These are phyloP conservation scores for Chlamydomonas sp. DNA, from an alignment of 139 green algal species.

Conservation along the genomic window DNA sequence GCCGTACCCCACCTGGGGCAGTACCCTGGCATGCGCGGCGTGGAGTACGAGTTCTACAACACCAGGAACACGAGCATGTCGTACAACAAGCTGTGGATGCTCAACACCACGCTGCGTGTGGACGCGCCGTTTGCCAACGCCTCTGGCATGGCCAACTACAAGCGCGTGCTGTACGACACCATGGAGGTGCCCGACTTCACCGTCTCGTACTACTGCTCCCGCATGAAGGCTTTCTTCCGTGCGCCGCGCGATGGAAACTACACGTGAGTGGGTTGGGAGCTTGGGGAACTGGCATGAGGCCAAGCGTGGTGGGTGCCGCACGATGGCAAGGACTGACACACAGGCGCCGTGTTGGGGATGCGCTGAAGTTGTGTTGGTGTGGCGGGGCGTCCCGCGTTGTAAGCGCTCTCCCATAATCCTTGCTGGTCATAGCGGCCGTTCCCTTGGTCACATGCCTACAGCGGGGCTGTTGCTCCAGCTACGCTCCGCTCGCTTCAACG, in stretches of 20 bases:
- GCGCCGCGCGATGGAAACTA: conserved; percentile 28
- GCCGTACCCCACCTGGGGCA: conserved; percentile 7
- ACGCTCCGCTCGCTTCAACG: no score
- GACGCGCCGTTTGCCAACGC: neutral
- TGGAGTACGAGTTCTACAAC: conserved; percentile 42
- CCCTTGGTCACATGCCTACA: no score
- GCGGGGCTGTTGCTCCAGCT: no score
- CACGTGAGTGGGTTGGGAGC: neutral
- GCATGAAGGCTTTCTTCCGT: conserved; percentile 42
- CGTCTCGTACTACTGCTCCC: conserved; percentile 3
- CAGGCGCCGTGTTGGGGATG: no score
- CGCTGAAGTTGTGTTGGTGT: no score
- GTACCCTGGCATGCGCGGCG: conserved; percentile 36
- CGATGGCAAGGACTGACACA: no score
- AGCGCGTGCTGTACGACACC: neutral
- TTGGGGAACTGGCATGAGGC: no score
- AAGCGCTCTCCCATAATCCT: no score
- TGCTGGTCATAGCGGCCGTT: no score
- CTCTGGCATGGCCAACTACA: neutral
- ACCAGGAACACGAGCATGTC: neutral
- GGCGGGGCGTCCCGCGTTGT: no score
- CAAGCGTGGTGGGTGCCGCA: no score
- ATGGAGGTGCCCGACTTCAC: conserved; percentile 1
- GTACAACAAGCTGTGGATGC: neutral
- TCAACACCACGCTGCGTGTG: conserved; percentile 12